phyloP scores from a whole-genome alignment of 495 filamentous ascomycete species.

The Cercophora scortea region DNA sequence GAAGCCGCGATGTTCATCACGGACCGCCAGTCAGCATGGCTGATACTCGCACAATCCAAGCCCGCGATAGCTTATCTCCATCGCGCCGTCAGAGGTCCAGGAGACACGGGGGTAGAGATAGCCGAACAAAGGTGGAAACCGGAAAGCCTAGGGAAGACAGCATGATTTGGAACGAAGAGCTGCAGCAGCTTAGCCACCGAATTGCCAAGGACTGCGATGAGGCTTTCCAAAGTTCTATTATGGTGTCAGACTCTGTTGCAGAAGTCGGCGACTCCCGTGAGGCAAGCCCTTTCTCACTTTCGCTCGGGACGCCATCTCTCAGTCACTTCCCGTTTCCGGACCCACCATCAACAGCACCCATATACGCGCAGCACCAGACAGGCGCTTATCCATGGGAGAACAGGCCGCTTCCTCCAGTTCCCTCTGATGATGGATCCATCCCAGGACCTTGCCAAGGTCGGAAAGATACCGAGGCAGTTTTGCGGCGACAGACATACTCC shows the following conservation, averaged over 20 bases:
- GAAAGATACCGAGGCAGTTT: slow-evolving; percentile 9
- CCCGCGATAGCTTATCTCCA: slow-evolving; percentile 11
- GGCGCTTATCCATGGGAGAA: slow-evolving; percentile 20
- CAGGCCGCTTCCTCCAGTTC: slow-evolving; percentile 45
- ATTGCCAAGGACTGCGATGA: slow-evolving; percentile 53
- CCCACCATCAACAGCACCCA: too few species aligned
- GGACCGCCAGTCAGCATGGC: slow-evolving; percentile 20
- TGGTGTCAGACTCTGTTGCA: slow-evolving; percentile 32
- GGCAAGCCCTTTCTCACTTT: slow-evolving; percentile 20
- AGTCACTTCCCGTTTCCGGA: neutral
- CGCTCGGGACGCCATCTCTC: slow-evolving; percentile 8
- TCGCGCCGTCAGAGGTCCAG: slow-evolving; percentile 4
- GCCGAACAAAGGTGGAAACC: slow-evolving; percentile 11
- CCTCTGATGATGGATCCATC: slow-evolving; percentile 31
- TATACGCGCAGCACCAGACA: neutral
- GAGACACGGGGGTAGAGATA: neutral
- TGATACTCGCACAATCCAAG: slow-evolving; percentile 10
- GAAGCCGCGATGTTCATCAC: slow-evolving; percentile 3
- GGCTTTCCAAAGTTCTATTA: slow-evolving; percentile 69
- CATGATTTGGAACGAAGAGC: slow-evolving; percentile 39
- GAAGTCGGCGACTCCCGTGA: slow-evolving; percentile 10
- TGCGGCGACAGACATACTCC: neutral
- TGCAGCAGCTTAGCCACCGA: slow-evolving; percentile 38
- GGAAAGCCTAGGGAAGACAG: slow-evolving; percentile 12
- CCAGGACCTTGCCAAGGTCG: neutral